Base-by-base conservation (phyloP, 2,329 filamentous ascomycete species). In the Tolypocladium sp. region DNA sequence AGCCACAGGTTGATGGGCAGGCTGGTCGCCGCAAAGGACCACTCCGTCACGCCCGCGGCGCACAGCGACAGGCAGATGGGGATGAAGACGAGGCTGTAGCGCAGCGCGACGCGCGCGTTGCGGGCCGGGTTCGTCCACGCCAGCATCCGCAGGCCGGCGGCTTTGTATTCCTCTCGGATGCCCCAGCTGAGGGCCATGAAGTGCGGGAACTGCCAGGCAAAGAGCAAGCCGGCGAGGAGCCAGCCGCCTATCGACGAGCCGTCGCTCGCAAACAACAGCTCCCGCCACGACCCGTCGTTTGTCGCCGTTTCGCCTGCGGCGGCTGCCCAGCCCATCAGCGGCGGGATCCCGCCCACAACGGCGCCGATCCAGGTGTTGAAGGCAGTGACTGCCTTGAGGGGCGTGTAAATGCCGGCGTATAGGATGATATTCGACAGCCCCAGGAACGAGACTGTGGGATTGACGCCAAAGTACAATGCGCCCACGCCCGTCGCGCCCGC, bases 151-250 rank as follows among this genome's bases (percentile, higher is more conserved):
- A 88, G 81, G 10, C 85, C 86, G 0, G 83, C 86, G 13, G 77
- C 79, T 64, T 86, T 88, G 79, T 99, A 99, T 72, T 99, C 94
- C 10, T 95, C 87, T 25, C 91, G 82, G 61, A 97, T 96, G 4
- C 84, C 80, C 84, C 93, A 95, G 54, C 90, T 92, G 27, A 99
- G 80, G 1, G 92, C 89, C 82, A 97, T 97, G 78, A 99, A 99
- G 75, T 99, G 94, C 3, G 94, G 92, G 70, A 99, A 97, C 71
- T 99, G 93, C 94, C 94, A 99, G 15, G 92, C 89, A 65, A 96
- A 96, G 6, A 99, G 79, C 8, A 97, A 76, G 0, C 82, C 85
- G 1, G 91, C 93, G 17, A 97, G 78, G 1, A 97, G 77, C 94
- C 94, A 99, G 4, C 93, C 94, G 6, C 94, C 94, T 13, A 86